Conservation (phyloP, 768 basidiomycete genomes). For the Tricholoma furcatifolium region DNA sequence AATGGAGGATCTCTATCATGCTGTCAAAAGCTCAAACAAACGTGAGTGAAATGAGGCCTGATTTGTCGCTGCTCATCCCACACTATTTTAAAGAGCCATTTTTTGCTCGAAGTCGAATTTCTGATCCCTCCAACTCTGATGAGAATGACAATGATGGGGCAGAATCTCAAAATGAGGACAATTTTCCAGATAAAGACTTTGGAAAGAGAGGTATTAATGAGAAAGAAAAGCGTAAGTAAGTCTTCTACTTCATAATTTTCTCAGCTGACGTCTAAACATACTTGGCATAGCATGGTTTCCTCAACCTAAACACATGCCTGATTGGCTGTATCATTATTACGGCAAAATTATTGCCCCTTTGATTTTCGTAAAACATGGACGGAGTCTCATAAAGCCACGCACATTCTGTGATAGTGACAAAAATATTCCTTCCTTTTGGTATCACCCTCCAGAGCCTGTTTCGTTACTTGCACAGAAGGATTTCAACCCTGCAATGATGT, state of each 20-base stretch:
- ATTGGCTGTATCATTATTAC: no score
- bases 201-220: no score
- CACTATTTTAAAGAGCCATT: not conserved
- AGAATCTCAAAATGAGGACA: not conserved
- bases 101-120: not conserved
- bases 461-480: not conserved
- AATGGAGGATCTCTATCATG: no score
- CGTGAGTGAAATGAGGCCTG: not conserved
- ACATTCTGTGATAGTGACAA: no score
- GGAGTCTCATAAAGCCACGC: no score
- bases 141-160: not conserved
- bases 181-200: not conserved
- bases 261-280: no score
- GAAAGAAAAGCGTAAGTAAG: no score
- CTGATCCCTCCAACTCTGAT: not conserved
- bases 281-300: no score
- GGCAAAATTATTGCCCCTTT: no score
- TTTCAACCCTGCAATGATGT: not conserved
- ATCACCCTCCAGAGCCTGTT: not conserved
- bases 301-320: no score
- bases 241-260: not conserved
- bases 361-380: no score
- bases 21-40: not conserved
- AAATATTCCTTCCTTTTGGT: not conserved
- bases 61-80: not conserved